Percentiles rank a stretch among this genome's conserved stretches.
Conservation (phyloP, 306 rosid genomes). For the Pyrus betulifolia region DNA sequence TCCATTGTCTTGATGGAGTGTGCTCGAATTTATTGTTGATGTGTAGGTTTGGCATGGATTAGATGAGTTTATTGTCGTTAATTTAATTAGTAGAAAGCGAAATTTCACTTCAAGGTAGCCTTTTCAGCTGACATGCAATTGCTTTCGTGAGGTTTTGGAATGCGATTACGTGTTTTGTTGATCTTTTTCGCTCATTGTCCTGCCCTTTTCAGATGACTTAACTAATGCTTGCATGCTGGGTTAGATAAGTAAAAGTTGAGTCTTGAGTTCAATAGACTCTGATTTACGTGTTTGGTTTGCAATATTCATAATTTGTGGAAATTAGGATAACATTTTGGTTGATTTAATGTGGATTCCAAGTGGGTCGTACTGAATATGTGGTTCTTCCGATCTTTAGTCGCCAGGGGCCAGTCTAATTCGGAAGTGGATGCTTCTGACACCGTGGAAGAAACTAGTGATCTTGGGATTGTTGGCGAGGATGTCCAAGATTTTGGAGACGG, state of each 20-base stretch:
- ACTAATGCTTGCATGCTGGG: neutral
- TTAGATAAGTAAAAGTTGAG: neutral
- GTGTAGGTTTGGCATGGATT: neutral
- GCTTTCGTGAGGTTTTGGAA: neutral
- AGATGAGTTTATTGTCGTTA: neutral
- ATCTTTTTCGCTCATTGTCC: neutral
- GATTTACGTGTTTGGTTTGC: neutral
- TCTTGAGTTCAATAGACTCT: neutral
- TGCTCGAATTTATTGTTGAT: neutral
- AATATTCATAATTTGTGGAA: too few species aligned
- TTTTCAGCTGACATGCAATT: neutral
- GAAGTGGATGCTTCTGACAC: slow-evolving; percentile 40
- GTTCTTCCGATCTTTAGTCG: slow-evolving; percentile 39
- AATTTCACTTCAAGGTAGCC: neutral
- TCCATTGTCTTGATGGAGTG: neutral
- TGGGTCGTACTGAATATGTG: neutral
- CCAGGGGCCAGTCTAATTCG: slow-evolving; percentile 56
- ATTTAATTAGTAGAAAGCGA: neutral
- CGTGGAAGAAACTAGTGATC: slow-evolving; percentile 55
- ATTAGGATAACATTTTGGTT: too few species aligned
- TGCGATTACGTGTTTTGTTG: neutral
- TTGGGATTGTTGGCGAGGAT: slow-evolving; percentile 73
- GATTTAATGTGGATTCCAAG: neutral
- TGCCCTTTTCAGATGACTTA: neutral
- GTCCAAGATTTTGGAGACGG: slow-evolving; percentile 58